phyloP scores from a whole-genome alignment of 306 rosid genomes.

The Rosa chinensis region DNA sequence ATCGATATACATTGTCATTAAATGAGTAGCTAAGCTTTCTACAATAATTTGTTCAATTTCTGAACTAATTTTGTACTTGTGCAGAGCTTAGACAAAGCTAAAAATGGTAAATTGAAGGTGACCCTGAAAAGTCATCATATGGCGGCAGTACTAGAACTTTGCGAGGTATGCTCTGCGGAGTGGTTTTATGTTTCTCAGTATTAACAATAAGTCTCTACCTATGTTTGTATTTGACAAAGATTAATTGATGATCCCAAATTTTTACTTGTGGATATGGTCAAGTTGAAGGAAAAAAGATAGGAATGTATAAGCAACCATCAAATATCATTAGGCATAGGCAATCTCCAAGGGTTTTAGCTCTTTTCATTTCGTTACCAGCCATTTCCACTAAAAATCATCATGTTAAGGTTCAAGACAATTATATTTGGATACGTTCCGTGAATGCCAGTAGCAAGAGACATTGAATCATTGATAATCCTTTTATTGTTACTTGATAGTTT shows the following conservation, averaged over 20 bases:
- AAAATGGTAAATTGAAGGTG: slow-evolving; percentile 76
- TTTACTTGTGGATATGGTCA: not conserved
- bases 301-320: not conserved
- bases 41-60: not conserved
- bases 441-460: not conserved
- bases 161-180: slow-evolving; percentile 58
- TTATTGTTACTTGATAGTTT: slow-evolving; percentile 14
- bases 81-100: slow-evolving; percentile 72
- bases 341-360: not conserved
- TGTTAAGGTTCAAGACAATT: not conserved
- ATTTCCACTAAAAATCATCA: not conserved
- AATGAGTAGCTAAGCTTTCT: not conserved
- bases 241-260: not conserved
- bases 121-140: slow-evolving; percentile 67
- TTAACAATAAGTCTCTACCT: not conserved
- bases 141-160: slow-evolving; percentile 77
- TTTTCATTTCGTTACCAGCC: not conserved
- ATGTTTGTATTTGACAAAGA: not conserved
- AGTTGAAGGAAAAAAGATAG: not conserved
- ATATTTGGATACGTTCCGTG: not conserved
- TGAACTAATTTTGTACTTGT: slow-evolving; percentile 24
- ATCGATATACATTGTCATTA: not conserved
- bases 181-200: not conserved
- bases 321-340: not conserved
- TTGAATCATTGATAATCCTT: not conserved